Evolutionary conservation across 345 rosid species (phyloP).

Genomic region (Erysimum cheiranthoides): DNA sequence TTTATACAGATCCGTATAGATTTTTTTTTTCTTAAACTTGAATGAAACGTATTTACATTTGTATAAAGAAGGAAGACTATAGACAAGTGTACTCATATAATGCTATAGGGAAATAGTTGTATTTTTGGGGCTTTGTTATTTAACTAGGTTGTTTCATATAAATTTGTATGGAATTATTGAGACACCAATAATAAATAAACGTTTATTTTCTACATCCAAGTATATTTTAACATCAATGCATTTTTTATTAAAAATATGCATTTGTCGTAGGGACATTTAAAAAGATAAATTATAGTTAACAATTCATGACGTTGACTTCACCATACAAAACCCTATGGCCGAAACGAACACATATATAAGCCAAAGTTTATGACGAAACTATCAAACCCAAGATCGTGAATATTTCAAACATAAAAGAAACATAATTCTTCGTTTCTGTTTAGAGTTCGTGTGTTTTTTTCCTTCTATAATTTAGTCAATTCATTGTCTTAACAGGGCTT

Average conservation of each 20-base stretch:
- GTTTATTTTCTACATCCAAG: no score
- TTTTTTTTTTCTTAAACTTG: background rate
- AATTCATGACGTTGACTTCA: constrained; percentile 20
- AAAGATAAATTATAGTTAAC: no score
- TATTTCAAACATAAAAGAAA: constrained; percentile 31
- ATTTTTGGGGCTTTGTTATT: no score
- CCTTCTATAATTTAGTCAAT: background rate
- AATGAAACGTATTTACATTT: background rate
- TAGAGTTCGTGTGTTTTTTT: background rate
- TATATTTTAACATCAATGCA: no score
- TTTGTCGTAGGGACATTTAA: no score
- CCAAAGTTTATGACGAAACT: constrained; percentile 16
- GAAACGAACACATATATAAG: constrained; percentile 40
- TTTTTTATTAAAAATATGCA: no score
- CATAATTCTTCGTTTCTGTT: background rate
- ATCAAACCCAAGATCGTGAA: constrained; percentile 29
- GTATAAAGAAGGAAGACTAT: no score
- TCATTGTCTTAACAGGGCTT: background rate
- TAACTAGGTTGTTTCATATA: no score
- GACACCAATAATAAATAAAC: constrained; percentile 24
- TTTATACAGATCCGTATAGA: background rate
- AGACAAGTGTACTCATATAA: no score
- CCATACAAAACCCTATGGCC: background rate
- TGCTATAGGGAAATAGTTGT: no score
- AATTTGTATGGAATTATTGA: no score